These are phyloP conservation scores for Carex kokanica DNA, from an alignment of 176 grass and related monocot genomes.

Conservation along the genomic window DNA sequence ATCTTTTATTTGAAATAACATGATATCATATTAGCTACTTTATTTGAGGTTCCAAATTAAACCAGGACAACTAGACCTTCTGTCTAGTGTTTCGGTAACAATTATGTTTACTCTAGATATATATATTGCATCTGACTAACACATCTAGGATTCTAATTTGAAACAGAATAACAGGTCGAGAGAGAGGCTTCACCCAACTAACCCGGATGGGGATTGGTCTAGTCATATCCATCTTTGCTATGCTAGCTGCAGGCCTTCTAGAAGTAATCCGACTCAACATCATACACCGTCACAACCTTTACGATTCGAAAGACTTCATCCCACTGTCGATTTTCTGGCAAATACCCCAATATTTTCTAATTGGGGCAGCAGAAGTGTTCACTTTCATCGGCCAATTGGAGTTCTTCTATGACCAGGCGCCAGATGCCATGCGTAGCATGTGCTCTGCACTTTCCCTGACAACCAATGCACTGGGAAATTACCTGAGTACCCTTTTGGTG, in stretches of 20 bases:
- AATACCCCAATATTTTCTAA: slow-evolving; percentile 78
- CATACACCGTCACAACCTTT: slow-evolving; percentile 35
- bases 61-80: background rate
- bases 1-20: slow-evolving; percentile 4
- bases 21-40: background rate
- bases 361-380: slow-evolving; percentile 72
- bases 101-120: background rate
- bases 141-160: background rate
- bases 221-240: slow-evolving; percentile 66
- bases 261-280: slow-evolving; percentile 49
- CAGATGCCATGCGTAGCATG: slow-evolving; percentile 76
- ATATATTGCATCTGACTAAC: slow-evolving; percentile 5
- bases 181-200: slow-evolving; percentile 72
- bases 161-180: slow-evolving; percentile 40
- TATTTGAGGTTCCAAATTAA: slow-evolving; percentile 13
- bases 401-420: slow-evolving; percentile 96
- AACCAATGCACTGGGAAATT: slow-evolving; percentile 58
- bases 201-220: slow-evolving; percentile 94
- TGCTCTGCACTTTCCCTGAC: slow-evolving; percentile 72
- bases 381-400: slow-evolving; percentile 76
- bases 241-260: slow-evolving; percentile 59
- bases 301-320: slow-evolving; percentile 30
- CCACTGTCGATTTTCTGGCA: slow-evolving; percentile 88
- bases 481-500: slow-evolving; percentile 75
- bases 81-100: background rate